Evolutionary conservation across 2,329 filamentous ascomycete genomes (phyloP), one percentile per base, ranked within the genome.

Genomic region (Colletotrichum godetiae): DNA sequence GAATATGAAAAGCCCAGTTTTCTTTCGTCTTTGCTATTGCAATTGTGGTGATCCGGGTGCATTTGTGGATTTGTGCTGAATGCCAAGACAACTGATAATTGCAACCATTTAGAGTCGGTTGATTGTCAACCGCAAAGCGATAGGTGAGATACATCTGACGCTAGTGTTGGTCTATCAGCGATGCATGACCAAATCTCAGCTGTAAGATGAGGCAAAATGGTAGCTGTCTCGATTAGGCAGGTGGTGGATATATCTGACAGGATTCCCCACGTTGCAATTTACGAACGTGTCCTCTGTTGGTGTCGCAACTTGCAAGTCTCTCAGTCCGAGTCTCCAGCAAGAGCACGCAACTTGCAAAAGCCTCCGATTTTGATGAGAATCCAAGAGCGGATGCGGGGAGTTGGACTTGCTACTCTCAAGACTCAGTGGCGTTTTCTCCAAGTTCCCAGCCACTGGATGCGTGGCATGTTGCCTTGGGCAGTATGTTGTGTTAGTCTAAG

Each of bases 201-300:
- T 70, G 55, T 15, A n/a, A 61, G 8, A 66, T 71, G 35, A 70
- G 66, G 46, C 66, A 61, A 13, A 56, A 46, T 12, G 56, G 22
- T 29, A 73, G 67, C 70, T 65, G 53, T 67, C 68, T 74, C 27
- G 13, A 72, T 67, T 11, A 67, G 72, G 67, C 72, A 72, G 61
- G 68, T 74, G 68, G 72, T 72, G 68, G 58, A 24, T 52, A 55
- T 35, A 19, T 12, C 19, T 19, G 15, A 46, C 58, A 59, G 70
- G 67, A 70, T 61, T 70, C 66, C 66, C 70, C 66, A 62, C 31
- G 60, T 22, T 46, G 55, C 55, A 60, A 69, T 73, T 27, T 6
- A 49, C 24, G 72, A 74, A 74, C 72, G 72, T 74, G 72, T 74
- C 72, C 68, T 72, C 31, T 63, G 31, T 27, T 49, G 22, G 15